Conservation (phyloP, 768 basidiomycete species). For the Harrya chromipes region DNA sequence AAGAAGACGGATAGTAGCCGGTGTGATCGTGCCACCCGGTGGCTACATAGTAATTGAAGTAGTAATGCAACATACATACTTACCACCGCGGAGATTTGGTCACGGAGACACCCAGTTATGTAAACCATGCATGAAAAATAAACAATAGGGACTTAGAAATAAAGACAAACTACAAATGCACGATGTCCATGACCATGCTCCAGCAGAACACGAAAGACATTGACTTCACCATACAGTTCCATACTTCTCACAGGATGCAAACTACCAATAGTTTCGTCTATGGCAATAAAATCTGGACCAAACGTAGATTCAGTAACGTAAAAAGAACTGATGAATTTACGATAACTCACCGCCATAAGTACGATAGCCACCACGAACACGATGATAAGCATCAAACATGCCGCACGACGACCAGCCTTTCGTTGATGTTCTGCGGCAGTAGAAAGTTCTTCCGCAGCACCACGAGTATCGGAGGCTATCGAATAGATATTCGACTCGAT, state of each 20-base stretch:
- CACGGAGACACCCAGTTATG: no score
- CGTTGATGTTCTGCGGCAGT: conserved; percentile 93
- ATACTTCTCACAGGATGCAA: not conserved
- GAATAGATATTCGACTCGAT: conserved; percentile 92
- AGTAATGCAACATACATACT: no score
- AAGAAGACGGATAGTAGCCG: no score
- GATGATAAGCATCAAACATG: conserved; percentile 86
- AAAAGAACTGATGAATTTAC: not conserved
- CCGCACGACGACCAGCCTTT: conserved; percentile 85
- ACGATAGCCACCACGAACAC: conserved; percentile 86
- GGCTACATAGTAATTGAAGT: no score
- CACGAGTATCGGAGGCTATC: conserved; percentile 76
- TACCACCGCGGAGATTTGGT: no score
- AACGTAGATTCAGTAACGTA: not conserved
- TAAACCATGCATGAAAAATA: not conserved
- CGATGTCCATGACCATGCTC: conserved; percentile 14
- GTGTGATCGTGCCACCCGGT: no score
- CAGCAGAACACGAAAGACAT: not conserved
- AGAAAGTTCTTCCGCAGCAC: conserved; percentile 81
- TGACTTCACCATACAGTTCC: conserved; percentile 8
- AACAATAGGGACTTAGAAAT: conserved; percentile 25
- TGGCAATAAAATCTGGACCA: conserved; percentile 23
- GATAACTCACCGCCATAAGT: conserved; percentile 76
- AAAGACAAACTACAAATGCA: conserved; percentile 20
- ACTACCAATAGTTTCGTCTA: conserved; percentile 6